Evolutionary conservation across 768 basidiomycete genomes (phyloP), one percentile per base, ranked within the genome.

Genomic region (Coprinopsis strossmayeri): DNA sequence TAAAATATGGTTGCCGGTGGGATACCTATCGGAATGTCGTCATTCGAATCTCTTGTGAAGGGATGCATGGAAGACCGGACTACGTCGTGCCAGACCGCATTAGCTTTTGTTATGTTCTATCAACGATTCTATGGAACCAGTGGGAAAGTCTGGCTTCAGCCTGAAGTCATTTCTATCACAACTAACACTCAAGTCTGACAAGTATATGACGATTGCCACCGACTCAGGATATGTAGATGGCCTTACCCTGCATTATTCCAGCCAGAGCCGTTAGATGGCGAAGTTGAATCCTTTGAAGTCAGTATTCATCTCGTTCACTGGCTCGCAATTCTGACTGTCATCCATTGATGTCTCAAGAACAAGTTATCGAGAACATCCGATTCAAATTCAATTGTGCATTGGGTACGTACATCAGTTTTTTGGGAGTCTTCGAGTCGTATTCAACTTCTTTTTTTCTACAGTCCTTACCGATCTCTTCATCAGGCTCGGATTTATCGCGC

Each of bases 321-420:
- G n/a, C n/a, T n/a, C n/a, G n/a, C n/a, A n/a, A n/a, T n/a, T n/a
- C n/a, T n/a, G n/a, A n/a, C n/a, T n/a, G n/a, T n/a, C n/a, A n/a
- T n/a, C n/a, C 93, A 90, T 70, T 95, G 20, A 69, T 91, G 35
- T 63, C 78, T 1, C 66, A 91, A 34, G 70, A 75, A 1, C 73
- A 78, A 25, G 76, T 94, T 15, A 68, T 87, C 4, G 50, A 68
- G 32, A 79, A 75, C 45, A 79, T 98, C 68, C 78, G 76, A 21
- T 98, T 99, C 76, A 99, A 99, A 66, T 77, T 90, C 1, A 98
- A 99, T 59, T 96, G 91, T 56, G 91, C 86, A 3, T 57, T 90
- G 2, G 88, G 90, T 90, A 30, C 45, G 79, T 68, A n/a, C n/a
- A n/a, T n/a, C n/a, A n/a, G n/a, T n/a, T n/a, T n/a, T n/a, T n/a